Conservation (phyloP, 495 filamentous ascomycete species). For the Penicillium samsonianum region DNA sequence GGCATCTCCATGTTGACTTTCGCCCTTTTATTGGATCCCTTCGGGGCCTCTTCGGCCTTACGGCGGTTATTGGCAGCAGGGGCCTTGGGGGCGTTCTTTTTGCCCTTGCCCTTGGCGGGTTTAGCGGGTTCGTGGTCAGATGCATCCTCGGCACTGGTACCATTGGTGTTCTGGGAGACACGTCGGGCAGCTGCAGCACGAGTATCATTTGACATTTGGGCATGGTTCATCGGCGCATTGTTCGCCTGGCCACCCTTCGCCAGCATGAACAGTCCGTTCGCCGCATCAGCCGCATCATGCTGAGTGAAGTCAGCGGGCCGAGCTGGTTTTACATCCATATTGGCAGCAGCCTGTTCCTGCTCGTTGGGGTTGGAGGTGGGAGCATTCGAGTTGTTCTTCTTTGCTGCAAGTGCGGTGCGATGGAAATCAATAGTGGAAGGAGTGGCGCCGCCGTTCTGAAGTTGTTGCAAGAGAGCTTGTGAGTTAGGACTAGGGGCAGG, state of each 20-base stretch:
- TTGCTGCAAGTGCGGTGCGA: slow-evolving; percentile 81
- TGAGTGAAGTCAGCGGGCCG: slow-evolving; percentile 63
- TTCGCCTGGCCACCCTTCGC: slow-evolving; percentile 66
- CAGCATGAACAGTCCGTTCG: slow-evolving; percentile 90
- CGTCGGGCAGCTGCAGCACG: slow-evolving; percentile 33
- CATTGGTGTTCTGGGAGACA: slow-evolving; percentile 40
- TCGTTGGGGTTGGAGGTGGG: slow-evolving; percentile 54
- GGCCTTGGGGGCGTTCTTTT: slow-evolving; percentile 60
- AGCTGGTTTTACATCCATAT: slow-evolving; percentile 53
- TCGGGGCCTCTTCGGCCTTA: slow-evolving; percentile 78
- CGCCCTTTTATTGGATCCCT: slow-evolving; percentile 69
- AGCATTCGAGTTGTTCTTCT: slow-evolving; percentile 58
- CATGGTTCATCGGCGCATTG: slow-evolving; percentile 42
- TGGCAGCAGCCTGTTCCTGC: slow-evolving; percentile 47
- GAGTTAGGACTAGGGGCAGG: slow-evolving; percentile 87
- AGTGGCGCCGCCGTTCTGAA: slow-evolving; percentile 80
- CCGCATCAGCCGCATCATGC: slow-evolving; percentile 90
- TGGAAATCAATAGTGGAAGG: slow-evolving; percentile 93
- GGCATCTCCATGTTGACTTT: slow-evolving; percentile 59
- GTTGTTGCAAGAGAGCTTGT: slow-evolving; percentile 72
- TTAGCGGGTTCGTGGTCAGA: slow-evolving; percentile 71
- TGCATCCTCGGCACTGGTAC: slow-evolving; percentile 51
- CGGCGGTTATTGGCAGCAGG: slow-evolving; percentile 61
- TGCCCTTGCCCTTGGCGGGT: slow-evolving; percentile 66
- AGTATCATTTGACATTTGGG: slow-evolving; percentile 30